These are phyloP conservation scores for Thyridium curvatum DNA, from an alignment of 2,329 filamentous ascomycete genomes.

Conservation along the genomic window DNA sequence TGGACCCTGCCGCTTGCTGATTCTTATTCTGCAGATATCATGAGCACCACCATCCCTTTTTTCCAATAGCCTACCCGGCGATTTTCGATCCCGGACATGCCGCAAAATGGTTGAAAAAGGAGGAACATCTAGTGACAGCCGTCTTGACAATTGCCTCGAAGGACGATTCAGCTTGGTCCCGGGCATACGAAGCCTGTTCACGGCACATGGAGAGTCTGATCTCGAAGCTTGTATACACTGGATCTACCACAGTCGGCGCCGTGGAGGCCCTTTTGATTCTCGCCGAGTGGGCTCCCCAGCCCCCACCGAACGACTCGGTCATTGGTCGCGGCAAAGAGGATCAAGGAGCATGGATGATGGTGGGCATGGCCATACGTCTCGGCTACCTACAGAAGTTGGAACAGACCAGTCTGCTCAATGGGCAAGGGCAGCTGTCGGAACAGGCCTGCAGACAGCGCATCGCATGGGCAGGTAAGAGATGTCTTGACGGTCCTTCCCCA, in stretches of 20 bases:
- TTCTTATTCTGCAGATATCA: slow-evolving; percentile 34
- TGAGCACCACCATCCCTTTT: slow-evolving; percentile 62
- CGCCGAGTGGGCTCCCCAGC: slow-evolving; percentile 68
- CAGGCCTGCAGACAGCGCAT: slow-evolving; percentile 57
- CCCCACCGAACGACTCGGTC: slow-evolving; percentile 52
- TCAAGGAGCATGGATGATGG: slow-evolving; percentile 71
- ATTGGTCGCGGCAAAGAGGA: slow-evolving; percentile 70
- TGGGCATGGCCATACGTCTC: slow-evolving; percentile 62
- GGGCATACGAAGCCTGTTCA: slow-evolving; percentile 59
- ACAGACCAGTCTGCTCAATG: slow-evolving; percentile 58
- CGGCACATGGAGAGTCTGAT: slow-evolving; percentile 65
- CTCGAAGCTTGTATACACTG: slow-evolving; percentile 59
- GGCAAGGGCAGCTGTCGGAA: slow-evolving; percentile 51
- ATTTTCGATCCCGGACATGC: slow-evolving; percentile 50
- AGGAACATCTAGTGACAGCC: slow-evolving; percentile 63
- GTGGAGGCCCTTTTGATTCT: slow-evolving; percentile 65
- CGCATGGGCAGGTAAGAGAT: slow-evolving; percentile 45
- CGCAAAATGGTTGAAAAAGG: slow-evolving; percentile 45
- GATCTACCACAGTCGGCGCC: slow-evolving; percentile 61
- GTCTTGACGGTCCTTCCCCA: not conserved
- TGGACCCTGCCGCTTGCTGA: too few species aligned
- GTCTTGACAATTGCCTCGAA: slow-evolving; percentile 67
- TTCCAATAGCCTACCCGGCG: slow-evolving; percentile 57
- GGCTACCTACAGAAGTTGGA: slow-evolving; percentile 67
- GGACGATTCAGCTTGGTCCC: slow-evolving; percentile 57